Evolutionary conservation across 176 grass and related monocot genomes (phyloP), one percentile per base, ranked within the genome.

Genomic region (Metroxylon sagu): DNA sequence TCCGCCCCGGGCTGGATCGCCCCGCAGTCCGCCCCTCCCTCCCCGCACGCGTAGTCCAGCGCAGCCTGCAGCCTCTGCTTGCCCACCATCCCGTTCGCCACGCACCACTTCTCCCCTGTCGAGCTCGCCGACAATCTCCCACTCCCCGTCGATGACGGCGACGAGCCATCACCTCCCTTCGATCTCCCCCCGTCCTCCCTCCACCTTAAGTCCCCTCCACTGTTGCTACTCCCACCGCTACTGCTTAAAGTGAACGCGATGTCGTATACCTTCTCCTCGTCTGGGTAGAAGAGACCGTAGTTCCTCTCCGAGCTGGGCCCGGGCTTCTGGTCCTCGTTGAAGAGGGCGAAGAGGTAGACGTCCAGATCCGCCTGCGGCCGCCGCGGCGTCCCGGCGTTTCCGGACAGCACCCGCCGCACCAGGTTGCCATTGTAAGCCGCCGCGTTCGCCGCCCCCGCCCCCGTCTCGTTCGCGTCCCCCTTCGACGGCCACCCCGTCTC

Each of bases 271-370:
- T 98, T 91, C 66, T 78, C 56, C 88, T 92, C 78, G 81, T 75
- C 79, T 0, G 93, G 93, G 76, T 88, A 98, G 82, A 98, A 98
- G 1, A 98, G 50, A 4, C 93, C 93, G 61, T 98, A 98, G 76
- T 98, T 98, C 8, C 93, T 78, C 49, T 98, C 93, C 0, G 88
- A 98, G 0, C 81, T 85, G 0, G 93, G 79, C 0, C 93, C 93
- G 14, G 87, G 81, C 67, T 98, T 98, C 79, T 92, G 88, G 84
- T 98, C 85, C 73, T 98, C 93, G 78, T 98, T 98, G 81, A 98
- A 98, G 10, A 98, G 84, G 14, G 82, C 93, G 73, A 98, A 98
- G 49, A 98, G 84, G 68, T 88, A 98, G 0, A 98, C 87, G 70
- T 81, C 88, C 0, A 98, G 26, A 76, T 98, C 79, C 3, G 79